Conservation (phyloP, 371 early-diverging fungal species). For the Chytridium lagenaria region DNA sequence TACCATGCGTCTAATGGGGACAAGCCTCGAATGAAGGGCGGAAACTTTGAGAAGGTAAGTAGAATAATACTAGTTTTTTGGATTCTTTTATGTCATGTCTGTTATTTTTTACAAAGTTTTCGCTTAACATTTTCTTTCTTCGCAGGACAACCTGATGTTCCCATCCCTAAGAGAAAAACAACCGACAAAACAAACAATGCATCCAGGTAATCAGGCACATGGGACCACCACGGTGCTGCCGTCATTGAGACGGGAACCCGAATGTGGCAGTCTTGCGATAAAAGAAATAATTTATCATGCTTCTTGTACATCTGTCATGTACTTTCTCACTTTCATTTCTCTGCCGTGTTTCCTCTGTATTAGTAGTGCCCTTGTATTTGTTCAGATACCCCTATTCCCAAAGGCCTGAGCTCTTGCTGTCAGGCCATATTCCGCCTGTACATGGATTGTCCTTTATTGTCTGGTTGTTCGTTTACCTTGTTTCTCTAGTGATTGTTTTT, state of each 20-base stretch:
- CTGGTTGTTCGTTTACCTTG: too few species aligned
- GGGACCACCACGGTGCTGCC: not conserved
- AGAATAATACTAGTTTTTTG: not conserved
- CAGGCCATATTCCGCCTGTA: too few species aligned
- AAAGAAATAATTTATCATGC: not conserved
- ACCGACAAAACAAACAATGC: slow-evolving; percentile 8
- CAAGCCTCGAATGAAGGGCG: not conserved
- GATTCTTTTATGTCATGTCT: not conserved
- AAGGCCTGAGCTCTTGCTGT: too few species aligned
- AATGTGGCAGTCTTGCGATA: not conserved
- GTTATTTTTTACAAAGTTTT: not conserved
- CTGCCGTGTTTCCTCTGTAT: too few species aligned
- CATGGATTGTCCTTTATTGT: too few species aligned
- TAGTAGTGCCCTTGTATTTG: too few species aligned
- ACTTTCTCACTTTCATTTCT: too few species aligned
- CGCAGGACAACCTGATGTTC: slow-evolving; percentile 3
- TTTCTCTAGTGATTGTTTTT: too few species aligned
- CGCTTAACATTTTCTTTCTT: not conserved
- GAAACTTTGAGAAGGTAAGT: slow-evolving; percentile 7
- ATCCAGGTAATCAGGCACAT: not conserved
- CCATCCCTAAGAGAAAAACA: slow-evolving; percentile 10
- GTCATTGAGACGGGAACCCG: not conserved
- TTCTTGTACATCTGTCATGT: not conserved
- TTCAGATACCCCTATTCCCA: too few species aligned
- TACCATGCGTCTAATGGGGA: slow-evolving; percentile 13